Base-by-base conservation (phyloP, 2,329 filamentous ascomycete species). In the Aureobasidium sp. region DNA sequence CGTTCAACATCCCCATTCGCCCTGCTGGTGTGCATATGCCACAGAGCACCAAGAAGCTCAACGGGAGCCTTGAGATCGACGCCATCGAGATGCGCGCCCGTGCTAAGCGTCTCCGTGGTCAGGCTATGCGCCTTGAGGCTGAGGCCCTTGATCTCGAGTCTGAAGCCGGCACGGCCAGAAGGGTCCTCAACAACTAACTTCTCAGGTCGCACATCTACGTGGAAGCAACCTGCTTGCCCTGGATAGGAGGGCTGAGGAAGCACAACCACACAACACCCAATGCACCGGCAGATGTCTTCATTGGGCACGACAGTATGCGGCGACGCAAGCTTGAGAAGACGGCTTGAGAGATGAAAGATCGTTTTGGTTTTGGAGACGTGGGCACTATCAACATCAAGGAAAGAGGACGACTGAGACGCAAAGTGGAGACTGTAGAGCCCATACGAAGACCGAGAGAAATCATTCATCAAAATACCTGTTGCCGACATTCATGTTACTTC, bases 121-220 rank as follows among this genome's bases (percentile, higher is more conserved):
- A 59, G 27, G 54, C 61, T 10, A 44, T 62, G 47, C 62, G 48
- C 14, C 57, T 63, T 16, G 60, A 65, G 59, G 54, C 47, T 11
- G 39, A 63, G 48, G 61, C 59, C 3, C 37, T 48, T 5, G 60
- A 62, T 4, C 34, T 64, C 13, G 30, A 45, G 14, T 29, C 34
- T 11, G 42, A 37, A 25, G 42, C 42, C 13, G 32, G 21, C 32
- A n/a, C 45, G 2, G 25, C 36, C 47, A 54, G 50, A 53, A 30
- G 32, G 37, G 36, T 11, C 0, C 41, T 36, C 10, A 45, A 45
- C 16, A 14, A 11, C 16, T 41, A 21, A 21, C 21, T 21, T 21
- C 21, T 21, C 21, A 21, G 21, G 21, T 21, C 21, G 21, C 21
- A 21, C 21, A 21, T 21, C 21, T 21, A 21, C 9, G 21, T 54